Base-by-base conservation (phyloP, 345 rosid species). In the Garcia nutans region DNA sequence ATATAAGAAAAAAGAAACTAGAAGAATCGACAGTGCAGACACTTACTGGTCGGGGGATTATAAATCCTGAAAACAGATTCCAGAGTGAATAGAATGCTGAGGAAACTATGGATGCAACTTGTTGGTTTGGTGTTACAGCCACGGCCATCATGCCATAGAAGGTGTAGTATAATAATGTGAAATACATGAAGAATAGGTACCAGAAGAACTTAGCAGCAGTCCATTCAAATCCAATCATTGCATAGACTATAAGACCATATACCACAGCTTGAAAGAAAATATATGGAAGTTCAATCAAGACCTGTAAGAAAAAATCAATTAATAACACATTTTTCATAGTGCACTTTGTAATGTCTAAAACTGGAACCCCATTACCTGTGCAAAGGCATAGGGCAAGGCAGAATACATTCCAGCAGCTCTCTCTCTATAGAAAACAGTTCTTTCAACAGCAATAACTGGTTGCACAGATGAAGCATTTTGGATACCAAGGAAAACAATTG, bases 331-430 rank as follows among this genome's bases (percentile, higher is more conserved):
- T 69, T 2, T 23, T 3, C 72, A 11, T 33, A 5, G 44, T 0
- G 74, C 45, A 23, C 5, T 52, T 52, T 26, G 44, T 24, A 2
- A 24, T 23, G 19, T 2, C 17, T 24, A 23, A 55, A 65, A 13
- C 16, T 13, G 1, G 1, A 16, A 37, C 6, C 8, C 66, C 2
- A 12, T 78, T 68, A 79, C 82, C 88, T 93, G 97, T 69, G 92
- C 80, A 72, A 92, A 84, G 75, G 96, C 97, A 64, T 90, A 91
- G 5, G 97, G 88, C 79, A 86, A 77, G 56, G 89, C 84, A 0
- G 96, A 90, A 76, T 90, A 92, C 96, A 92, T 92, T 75, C 97
- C 93, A 2, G 94, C 92, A 13, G 94, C 96, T 78, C 84, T 82
- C 74, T 93, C 97, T 68, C 97, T 74, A 67, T 91, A 93, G 75